A percentile compares a stretch with the other conserved stretches of the same genome.
Conservation (phyloP, 2,329 filamentous ascomycete species). For the Ceratocystis papillata region DNA sequence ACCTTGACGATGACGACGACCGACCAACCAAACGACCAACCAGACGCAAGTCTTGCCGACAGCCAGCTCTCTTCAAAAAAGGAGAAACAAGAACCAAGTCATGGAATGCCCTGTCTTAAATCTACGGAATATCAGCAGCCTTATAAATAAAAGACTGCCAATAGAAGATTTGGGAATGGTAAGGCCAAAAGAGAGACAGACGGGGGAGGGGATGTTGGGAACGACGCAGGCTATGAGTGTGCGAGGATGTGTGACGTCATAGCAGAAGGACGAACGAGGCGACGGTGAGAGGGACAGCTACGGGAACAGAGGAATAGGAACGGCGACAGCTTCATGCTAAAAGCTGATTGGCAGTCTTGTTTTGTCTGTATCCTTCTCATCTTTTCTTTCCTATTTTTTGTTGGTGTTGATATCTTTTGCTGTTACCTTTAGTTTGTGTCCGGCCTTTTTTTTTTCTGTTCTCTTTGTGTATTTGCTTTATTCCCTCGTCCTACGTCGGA, state of each 20-base stretch:
- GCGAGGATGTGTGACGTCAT: constrained; percentile 6
- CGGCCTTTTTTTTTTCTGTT: constrained; percentile 14
- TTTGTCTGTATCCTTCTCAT: constrained; percentile 8
- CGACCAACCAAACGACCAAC: neutral
- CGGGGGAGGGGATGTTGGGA: neutral
- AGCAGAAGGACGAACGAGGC: neutral
- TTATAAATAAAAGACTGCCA: too few species aligned
- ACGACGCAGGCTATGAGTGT: neutral
- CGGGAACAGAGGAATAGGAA: neutral
- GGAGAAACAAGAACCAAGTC: neutral
- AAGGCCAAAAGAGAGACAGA: neutral
- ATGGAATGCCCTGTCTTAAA: too few species aligned
- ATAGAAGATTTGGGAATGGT: too few species aligned
- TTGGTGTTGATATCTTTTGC: constrained; percentile 16
- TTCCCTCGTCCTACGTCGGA: constrained; percentile 7
- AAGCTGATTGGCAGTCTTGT: neutral
- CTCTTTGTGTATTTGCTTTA: constrained; percentile 14
- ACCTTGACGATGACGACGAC: constrained; percentile 8
- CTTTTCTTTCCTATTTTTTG: constrained; percentile 1
- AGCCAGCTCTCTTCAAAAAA: neutral
- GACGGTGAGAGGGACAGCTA: neutral
- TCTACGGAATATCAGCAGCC: too few species aligned
- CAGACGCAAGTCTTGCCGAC: neutral
- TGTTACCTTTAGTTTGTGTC: constrained; percentile 9
- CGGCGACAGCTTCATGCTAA: neutral